Conservation (phyloP, 2,329 filamentous ascomycete genomes). For the Graphilbum ipis-grandicollis region DNA sequence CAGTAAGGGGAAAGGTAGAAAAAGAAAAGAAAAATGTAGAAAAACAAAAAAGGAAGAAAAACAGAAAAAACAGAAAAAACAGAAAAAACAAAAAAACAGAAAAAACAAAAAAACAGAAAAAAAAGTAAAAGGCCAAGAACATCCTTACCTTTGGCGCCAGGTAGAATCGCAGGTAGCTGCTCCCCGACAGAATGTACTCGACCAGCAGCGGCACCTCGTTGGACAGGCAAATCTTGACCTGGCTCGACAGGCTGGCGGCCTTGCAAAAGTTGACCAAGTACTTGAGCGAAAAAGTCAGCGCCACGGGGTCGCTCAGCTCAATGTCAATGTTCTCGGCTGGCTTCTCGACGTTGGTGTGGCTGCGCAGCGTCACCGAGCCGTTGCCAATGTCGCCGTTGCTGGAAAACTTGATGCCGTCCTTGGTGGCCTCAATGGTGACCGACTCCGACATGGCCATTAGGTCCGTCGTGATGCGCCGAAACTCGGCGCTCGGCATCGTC, state of each 20-base stretch:
- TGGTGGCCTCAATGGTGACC: constrained; percentile 87
- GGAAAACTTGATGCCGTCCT: constrained; percentile 92
- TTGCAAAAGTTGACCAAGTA: constrained; percentile 99
- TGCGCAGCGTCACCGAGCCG: constrained; percentile 79
- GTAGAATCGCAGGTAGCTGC: constrained; percentile 90
- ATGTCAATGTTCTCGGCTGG: constrained; percentile 74
- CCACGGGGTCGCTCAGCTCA: constrained; percentile 78
- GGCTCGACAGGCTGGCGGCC: constrained; percentile 63
- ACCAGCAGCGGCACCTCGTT: constrained; percentile 93
- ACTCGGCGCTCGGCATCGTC: constrained; percentile 73
- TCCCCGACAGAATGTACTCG: constrained; percentile 68
- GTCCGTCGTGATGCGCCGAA: constrained; percentile 89
- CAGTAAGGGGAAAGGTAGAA: constrained; percentile 7
- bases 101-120: background rate
- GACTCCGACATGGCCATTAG: constrained; percentile 86
- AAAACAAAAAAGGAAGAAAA: background rate
- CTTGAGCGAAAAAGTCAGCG: constrained; percentile 94
- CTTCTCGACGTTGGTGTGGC: constrained; percentile 80
- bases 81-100: too few species aligned
- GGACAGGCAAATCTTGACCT: constrained; percentile 84
- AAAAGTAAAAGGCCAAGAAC: background rate
- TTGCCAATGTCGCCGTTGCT: constrained; percentile 92
- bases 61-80: constrained; percentile 4
- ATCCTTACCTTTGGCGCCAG: constrained; percentile 79
- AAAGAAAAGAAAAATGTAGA: background rate